Conservation (phyloP, 345 rosid species). For the Arabidopsis suecica region DNA sequence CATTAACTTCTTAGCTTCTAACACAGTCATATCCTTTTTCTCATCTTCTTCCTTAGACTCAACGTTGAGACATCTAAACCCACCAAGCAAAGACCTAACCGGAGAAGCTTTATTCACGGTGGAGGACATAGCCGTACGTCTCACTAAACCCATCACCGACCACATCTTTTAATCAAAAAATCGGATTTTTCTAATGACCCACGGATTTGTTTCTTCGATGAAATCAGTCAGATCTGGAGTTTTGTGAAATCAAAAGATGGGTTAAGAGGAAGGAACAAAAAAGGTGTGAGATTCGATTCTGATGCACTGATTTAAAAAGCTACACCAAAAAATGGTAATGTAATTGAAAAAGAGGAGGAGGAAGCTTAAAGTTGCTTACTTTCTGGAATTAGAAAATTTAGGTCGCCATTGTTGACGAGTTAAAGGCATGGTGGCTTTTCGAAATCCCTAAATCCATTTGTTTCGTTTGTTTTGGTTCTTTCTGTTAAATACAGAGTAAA, state of each 20-base stretch:
- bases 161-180: constrained; percentile 25
- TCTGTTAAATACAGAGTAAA: constrained; percentile 15
- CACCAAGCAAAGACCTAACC: constrained; percentile 30
- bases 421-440: constrained; percentile 37
- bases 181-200: constrained; percentile 24
- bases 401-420: constrained; percentile 38
- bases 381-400: constrained; percentile 30
- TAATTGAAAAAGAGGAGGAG: constrained; percentile 13
- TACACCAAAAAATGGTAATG: constrained; percentile 39
- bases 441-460: constrained; percentile 26
- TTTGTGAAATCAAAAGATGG: not conserved
- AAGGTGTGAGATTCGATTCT: constrained; percentile 38
- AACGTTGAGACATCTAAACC: constrained; percentile 29
- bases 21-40: constrained; percentile 48
- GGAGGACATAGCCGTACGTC: constrained; percentile 38
- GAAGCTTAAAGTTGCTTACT: constrained; percentile 31
- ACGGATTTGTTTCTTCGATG: not conserved
- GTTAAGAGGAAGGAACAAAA: not conserved
- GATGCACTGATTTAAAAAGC: constrained; percentile 22
- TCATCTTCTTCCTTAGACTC: constrained; percentile 8
- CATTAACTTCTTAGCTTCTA: constrained; percentile 82
- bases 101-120: constrained; percentile 29
- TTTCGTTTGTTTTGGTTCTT: constrained; percentile 4
- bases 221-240: constrained; percentile 37
- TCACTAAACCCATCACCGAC: constrained; percentile 38